Evolutionary conservation across 176 grass and related monocot genomes (phyloP).

Genomic region (Dactylis glomerata): DNA sequence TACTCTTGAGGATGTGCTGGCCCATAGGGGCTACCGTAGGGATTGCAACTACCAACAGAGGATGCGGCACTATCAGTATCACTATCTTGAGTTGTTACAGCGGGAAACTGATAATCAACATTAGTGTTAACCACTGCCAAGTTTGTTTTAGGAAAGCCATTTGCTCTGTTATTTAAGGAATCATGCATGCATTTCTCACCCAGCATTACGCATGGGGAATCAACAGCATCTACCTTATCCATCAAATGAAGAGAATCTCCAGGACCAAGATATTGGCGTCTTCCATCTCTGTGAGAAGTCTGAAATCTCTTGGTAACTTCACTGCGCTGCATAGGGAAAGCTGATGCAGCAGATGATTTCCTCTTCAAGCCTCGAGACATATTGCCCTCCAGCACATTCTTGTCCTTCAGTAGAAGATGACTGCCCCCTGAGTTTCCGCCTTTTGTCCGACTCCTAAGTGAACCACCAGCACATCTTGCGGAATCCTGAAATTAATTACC

Average conservation of each 20-base stretch:
- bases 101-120: conserved; percentile 25
- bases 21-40: conserved; percentile 38
- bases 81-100: conserved; percentile 38
- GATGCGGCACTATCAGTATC: conserved; percentile 60
- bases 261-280: conserved; percentile 20
- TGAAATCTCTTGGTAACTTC: conserved; percentile 44
- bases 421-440: conserved; percentile 33
- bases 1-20: conserved; percentile 31
- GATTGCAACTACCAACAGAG: conserved; percentile 87
- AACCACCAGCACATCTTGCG: conserved; percentile 36
- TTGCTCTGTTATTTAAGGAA: conserved; percentile 47
- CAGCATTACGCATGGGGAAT: conserved; percentile 54
- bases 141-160: conserved; percentile 39
- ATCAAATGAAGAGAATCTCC: conserved; percentile 35
- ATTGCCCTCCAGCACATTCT: conserved; percentile 39
- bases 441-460: conserved; percentile 31
- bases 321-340: conserved; percentile 23
- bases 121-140: conserved; percentile 11
- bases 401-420: conserved; percentile 33
- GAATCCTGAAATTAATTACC: conserved; percentile 48
- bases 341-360: conserved; percentile 34
- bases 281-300: conserved; percentile 31
- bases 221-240: conserved; percentile 82
- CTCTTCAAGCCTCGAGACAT: conserved; percentile 51
- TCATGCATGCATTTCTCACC: conserved; percentile 49